These are phyloP conservation scores for Cenchrus fungigraminus DNA, from an alignment of 176 grass and related monocot species.

Conservation along the genomic window DNA sequence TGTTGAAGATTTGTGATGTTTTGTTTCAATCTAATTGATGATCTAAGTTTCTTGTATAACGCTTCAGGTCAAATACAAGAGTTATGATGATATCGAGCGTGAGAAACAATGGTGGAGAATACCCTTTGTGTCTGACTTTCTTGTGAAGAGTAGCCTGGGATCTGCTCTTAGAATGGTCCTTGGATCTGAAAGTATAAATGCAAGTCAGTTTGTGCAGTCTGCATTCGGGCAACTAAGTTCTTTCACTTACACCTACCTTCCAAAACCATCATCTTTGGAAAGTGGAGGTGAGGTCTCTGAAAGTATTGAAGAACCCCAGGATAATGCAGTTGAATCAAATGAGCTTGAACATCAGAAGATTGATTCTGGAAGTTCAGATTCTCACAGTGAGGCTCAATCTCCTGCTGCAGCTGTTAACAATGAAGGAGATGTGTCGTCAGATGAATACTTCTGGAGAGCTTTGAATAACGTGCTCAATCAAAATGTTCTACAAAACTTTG, in stretches of 20 bases:
- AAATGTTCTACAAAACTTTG: constrained; percentile 72
- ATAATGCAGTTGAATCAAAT: constrained; percentile 35
- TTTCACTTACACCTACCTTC: constrained; percentile 62
- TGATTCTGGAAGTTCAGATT: constrained; percentile 43
- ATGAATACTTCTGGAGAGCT: constrained; percentile 87
- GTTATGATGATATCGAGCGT: constrained; percentile 87
- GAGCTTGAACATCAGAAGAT: constrained; percentile 39
- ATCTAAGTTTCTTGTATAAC: constrained; percentile 41
- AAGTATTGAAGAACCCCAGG: constrained; percentile 44
- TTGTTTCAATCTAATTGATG: constrained; percentile 36
- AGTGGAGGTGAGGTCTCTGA: constrained; percentile 56
- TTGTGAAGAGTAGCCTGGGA: constrained; percentile 77
- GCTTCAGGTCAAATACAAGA: constrained; percentile 78
- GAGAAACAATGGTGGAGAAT: constrained; percentile 90
- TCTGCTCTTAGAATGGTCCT: constrained; percentile 70
- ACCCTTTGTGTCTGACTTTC: constrained; percentile 84
- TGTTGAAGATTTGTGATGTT: constrained; percentile 18
- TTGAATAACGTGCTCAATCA: constrained; percentile 67
- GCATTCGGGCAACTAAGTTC: constrained; percentile 89
- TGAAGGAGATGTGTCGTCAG: constrained; percentile 28
- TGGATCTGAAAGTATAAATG: constrained; percentile 91
- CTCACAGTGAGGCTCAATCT: constrained; percentile 30
- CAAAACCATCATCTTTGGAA: constrained; percentile 55
- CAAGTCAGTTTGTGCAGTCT: constrained; percentile 88
- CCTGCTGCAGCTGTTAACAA: constrained; percentile 31